phyloP scores from a whole-genome alignment of 1,284 basidiomycete genomes.

The Cutaneotrichosporon cavernicola region DNA sequence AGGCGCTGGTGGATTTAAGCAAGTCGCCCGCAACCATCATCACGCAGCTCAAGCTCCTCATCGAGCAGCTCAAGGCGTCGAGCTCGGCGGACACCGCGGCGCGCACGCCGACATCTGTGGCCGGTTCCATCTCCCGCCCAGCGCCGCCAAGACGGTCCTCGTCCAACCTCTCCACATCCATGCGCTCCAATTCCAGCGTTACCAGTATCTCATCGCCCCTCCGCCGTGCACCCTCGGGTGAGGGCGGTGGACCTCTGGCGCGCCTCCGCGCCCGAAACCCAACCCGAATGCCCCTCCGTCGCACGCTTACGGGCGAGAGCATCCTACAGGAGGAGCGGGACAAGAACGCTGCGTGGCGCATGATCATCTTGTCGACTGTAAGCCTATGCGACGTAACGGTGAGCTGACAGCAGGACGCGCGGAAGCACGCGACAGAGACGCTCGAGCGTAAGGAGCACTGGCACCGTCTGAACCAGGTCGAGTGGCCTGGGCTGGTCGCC shows the following conservation, averaged over 20 bases:
- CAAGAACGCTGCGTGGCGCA: slow-evolving; percentile 52
- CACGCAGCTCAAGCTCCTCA: slow-evolving; percentile 41
- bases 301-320: slow-evolving; percentile 49
- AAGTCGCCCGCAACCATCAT: slow-evolving; percentile 37
- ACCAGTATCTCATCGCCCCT: not conserved
- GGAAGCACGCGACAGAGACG: slow-evolving; percentile 44
- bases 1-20: slow-evolving; percentile 35
- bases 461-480: slow-evolving; percentile 43
- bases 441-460: slow-evolving; percentile 51
- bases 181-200: not conserved
- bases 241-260: slow-evolving; percentile 2
- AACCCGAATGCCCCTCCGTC: slow-evolving; percentile 36
- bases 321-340: slow-evolving; percentile 49
- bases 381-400: slow-evolving; percentile 8
- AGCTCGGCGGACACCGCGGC: not conserved
- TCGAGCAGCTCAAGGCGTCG: slow-evolving; percentile 40
- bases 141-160: not conserved
- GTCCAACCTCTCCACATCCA: not conserved
- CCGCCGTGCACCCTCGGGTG: not conserved
- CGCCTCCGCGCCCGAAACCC: not conserved
- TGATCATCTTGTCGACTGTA: slow-evolving; percentile 50
- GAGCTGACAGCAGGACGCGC: slow-evolving; percentile 33
- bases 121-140: slow-evolving; percentile 4
- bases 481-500: slow-evolving; percentile 50
- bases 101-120: not conserved